Percentiles rank a stretch among this genome's conserved stretches.
Evolutionary conservation across 2,329 filamentous ascomycete species (phyloP).

Genomic region (Fusarium sp.): DNA sequence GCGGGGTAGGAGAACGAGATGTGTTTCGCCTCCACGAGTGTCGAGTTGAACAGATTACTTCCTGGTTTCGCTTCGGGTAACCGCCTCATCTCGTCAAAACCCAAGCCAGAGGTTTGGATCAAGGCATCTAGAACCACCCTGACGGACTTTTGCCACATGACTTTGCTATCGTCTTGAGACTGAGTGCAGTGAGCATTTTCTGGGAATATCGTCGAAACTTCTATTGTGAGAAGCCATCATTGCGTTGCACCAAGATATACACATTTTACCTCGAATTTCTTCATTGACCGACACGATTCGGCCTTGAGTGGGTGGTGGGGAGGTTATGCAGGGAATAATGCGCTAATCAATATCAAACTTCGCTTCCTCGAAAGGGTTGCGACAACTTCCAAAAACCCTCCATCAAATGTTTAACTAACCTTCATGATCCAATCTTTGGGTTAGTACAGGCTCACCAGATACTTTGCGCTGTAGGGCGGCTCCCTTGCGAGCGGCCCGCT

Average conservation of each 20-base stretch:
- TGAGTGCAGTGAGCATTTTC: background rate
- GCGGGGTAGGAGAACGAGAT: conserved; percentile 30
- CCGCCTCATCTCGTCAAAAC: conserved; percentile 30
- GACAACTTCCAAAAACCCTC: conserved; percentile 16
- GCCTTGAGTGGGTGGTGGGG: conserved; percentile 23
- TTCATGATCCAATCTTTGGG: conserved; percentile 20
- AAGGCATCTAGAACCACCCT: background rate
- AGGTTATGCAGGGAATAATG: conserved; percentile 19
- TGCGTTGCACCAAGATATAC: background rate
- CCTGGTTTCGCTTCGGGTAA: conserved; percentile 31
- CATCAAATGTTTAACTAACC: conserved; percentile 7
- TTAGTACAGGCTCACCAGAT: conserved; percentile 20
- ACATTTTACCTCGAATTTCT: background rate
- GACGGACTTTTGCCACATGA: background rate
- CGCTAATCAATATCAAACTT: conserved; percentile 33
- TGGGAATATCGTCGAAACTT: background rate
- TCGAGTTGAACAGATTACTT: conserved; percentile 33
- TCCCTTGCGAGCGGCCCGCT: conserved; percentile 39
- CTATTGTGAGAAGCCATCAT: background rate
- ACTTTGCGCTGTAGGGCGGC: conserved; percentile 35
- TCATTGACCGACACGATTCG: conserved; percentile 32
- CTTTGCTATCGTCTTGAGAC: background rate
- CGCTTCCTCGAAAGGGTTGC: conserved; percentile 20
- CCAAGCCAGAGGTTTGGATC: conserved; percentile 18
- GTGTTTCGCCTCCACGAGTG: conserved; percentile 35